phyloP scores from a whole-genome alignment of 1,284 basidiomycete genomes.

The Fomitopsis schrenkii region DNA sequence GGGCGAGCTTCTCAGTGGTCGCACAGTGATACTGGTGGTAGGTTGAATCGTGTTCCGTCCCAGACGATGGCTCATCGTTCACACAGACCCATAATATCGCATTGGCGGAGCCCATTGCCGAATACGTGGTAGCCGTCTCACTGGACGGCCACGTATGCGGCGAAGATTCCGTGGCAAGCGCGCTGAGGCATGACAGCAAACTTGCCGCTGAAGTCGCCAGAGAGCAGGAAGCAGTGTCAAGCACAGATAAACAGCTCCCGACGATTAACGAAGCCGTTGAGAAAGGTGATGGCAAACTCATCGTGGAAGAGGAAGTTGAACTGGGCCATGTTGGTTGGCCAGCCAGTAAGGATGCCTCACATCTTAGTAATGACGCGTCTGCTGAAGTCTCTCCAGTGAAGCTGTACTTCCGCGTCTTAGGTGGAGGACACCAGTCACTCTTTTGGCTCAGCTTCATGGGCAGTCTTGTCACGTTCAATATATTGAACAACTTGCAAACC shows the following conservation, averaged over 20 bases:
- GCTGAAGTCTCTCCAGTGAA: constrained; percentile 18
- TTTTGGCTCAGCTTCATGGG: constrained; percentile 31
- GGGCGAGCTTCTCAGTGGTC: constrained; percentile 59
- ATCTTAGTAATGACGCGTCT: not conserved
- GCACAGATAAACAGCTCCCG: constrained; percentile 35
- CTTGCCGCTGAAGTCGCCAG: constrained; percentile 32
- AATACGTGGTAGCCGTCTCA: constrained; percentile 44
- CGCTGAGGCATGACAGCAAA: constrained; percentile 32
- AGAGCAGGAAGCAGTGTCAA: constrained; percentile 30
- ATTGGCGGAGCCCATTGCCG: constrained; percentile 54
- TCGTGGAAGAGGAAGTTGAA: constrained; percentile 52
- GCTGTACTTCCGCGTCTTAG: constrained; percentile 27
- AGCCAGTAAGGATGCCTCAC: constrained; percentile 15
- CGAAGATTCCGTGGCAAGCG: constrained; percentile 40
- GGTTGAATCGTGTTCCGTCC: constrained; percentile 33
- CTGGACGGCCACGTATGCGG: constrained; percentile 24
- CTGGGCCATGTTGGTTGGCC: constrained; percentile 46
- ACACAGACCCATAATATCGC: constrained; percentile 34
- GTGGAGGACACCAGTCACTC: constrained; percentile 22
- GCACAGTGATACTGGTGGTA: constrained; percentile 71
- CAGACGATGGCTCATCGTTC: constrained; percentile 36
- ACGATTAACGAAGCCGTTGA: constrained; percentile 18
- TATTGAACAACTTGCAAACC: constrained; percentile 4
- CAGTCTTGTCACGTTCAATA: constrained; percentile 19
- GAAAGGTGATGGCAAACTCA: constrained; percentile 37